These are phyloP conservation scores for Diutina rugosa DNA, from an alignment of 1,139 yeast species.

Conservation along the genomic window DNA sequence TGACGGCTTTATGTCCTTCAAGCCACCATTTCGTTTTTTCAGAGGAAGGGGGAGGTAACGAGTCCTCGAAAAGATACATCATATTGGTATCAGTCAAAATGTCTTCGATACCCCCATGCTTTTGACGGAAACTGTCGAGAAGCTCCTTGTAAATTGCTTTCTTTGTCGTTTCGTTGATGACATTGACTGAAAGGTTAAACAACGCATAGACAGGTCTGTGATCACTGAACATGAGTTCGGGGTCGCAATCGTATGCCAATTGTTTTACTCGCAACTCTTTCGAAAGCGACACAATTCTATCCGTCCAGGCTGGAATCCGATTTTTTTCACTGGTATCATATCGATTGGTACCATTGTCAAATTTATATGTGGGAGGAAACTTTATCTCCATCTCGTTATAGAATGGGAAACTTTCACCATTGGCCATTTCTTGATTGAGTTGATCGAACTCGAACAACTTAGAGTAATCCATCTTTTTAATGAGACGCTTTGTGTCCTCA, in stretches of 20 bases:
- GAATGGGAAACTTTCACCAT: not conserved
- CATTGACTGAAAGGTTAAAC: slow-evolving; percentile 52
- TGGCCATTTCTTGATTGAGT: not conserved
- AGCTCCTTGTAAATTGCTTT: slow-evolving; percentile 44
- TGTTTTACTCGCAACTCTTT: slow-evolving; percentile 31
- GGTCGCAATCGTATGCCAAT: slow-evolving; percentile 48
- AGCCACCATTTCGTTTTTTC: slow-evolving; percentile 88
- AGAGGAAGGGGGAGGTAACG: slow-evolving; percentile 73
- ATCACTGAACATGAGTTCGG: slow-evolving; percentile 52
- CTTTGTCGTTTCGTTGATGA: slow-evolving; percentile 55
- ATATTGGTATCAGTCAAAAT: slow-evolving; percentile 20
- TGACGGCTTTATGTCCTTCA: slow-evolving; percentile 63
- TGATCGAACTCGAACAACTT: not conserved
- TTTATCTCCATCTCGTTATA: not conserved
- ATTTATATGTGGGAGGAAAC: slow-evolving; percentile 3
- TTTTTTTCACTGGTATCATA: slow-evolving; percentile 2
- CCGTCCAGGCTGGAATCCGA: slow-evolving; percentile 3
- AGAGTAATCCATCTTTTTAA: not conserved
- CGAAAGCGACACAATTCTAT: not conserved
- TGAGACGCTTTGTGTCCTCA: not conserved
- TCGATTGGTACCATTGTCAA: not conserved
- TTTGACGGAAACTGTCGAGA: slow-evolving; percentile 41
- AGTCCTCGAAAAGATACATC: slow-evolving; percentile 12
- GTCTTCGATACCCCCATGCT: slow-evolving; percentile 30
- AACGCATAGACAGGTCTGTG: slow-evolving; percentile 60